Percentiles rank a stretch among this genome's conserved stretches.
These are phyloP conservation scores for Hypoxylon subgilvum DNA, from an alignment of 495 filamentous ascomycete genomes.

Conservation along the genomic window DNA sequence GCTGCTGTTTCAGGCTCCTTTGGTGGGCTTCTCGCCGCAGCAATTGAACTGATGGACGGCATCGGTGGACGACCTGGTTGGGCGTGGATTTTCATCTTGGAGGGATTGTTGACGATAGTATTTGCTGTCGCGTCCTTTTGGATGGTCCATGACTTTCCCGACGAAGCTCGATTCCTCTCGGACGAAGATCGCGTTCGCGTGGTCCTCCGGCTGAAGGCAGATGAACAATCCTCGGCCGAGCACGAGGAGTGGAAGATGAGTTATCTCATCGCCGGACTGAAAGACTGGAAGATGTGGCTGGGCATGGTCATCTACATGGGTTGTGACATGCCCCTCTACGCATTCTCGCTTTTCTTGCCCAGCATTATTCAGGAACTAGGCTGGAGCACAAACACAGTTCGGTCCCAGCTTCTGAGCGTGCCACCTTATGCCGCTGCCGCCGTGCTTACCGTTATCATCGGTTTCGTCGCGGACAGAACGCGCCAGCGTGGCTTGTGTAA, in stretches of 20 bases:
- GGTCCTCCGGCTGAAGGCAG: conserved; percentile 70
- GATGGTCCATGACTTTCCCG: conserved; percentile 90
- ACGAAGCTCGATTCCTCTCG: conserved; percentile 77
- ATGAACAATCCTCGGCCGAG: conserved; percentile 78
- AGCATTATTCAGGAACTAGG: conserved; percentile 80
- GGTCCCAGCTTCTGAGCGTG: conserved; percentile 81
- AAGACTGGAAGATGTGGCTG: conserved; percentile 87
- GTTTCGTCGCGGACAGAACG: conserved; percentile 81
- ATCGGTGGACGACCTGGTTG: conserved; percentile 70
- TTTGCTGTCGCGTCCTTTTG: conserved; percentile 78
- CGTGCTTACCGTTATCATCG: conserved; percentile 74
- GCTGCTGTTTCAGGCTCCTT: conserved; percentile 86
- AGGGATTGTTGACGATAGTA: conserved; percentile 76
- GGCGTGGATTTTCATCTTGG: conserved; percentile 86
- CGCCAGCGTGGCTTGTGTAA: conserved; percentile 81
- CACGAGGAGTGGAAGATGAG: conserved; percentile 79
- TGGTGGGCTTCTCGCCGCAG: conserved; percentile 80
- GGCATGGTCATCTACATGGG: conserved; percentile 84
- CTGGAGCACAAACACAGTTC: conserved; percentile 61
- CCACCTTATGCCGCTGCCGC: conserved; percentile 89
- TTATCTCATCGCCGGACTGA: conserved; percentile 77
- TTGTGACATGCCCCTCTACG: conserved; percentile 76
- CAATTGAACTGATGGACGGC: conserved; percentile 76
- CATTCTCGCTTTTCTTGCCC: conserved; percentile 88
- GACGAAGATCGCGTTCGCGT: conserved; percentile 75